Conservation (phyloP, 805 yeast genomes). For the Yamadazyma scolyti region DNA sequence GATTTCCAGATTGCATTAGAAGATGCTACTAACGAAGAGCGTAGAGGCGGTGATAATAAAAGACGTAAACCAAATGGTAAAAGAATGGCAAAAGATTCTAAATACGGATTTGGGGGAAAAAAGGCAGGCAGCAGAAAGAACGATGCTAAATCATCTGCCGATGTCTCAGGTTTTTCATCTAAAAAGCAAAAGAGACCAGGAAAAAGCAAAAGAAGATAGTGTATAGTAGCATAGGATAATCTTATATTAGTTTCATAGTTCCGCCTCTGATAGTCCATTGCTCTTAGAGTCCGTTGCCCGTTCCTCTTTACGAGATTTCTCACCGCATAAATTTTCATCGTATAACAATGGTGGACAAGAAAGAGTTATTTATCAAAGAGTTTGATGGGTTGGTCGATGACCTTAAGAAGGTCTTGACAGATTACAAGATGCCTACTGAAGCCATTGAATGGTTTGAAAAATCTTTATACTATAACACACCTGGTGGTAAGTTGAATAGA, state of each 20-base stretch:
- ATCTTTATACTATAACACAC: constrained; percentile 78
- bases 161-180: constrained; percentile 55
- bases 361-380: constrained; percentile 56
- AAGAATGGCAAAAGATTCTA: constrained; percentile 67
- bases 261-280: too few relatives aligned
- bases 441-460: constrained; percentile 83
- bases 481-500: constrained; percentile 95
- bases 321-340: not conserved
- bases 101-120: constrained; percentile 76
- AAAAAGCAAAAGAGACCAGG: constrained; percentile 46
- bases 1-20: constrained; percentile 87
- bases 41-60: constrained; percentile 33
- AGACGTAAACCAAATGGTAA: constrained; percentile 59
- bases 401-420: constrained; percentile 53
- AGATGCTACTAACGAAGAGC: constrained; percentile 71
- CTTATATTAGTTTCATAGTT: too few relatives aligned
- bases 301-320: not conserved
- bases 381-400: constrained; percentile 81
- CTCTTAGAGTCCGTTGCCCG: too few relatives aligned
- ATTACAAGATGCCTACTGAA: constrained; percentile 79
- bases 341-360: constrained; percentile 29
- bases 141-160: constrained; percentile 68
- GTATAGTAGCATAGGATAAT: too few relatives aligned
- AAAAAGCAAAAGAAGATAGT: constrained; percentile 35
- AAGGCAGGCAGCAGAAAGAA: constrained; percentile 71